Evolutionary conservation across 1,139 yeast species (phyloP), one percentile per base, ranked within the genome.

Genomic region (Yarrowia galli): DNA sequence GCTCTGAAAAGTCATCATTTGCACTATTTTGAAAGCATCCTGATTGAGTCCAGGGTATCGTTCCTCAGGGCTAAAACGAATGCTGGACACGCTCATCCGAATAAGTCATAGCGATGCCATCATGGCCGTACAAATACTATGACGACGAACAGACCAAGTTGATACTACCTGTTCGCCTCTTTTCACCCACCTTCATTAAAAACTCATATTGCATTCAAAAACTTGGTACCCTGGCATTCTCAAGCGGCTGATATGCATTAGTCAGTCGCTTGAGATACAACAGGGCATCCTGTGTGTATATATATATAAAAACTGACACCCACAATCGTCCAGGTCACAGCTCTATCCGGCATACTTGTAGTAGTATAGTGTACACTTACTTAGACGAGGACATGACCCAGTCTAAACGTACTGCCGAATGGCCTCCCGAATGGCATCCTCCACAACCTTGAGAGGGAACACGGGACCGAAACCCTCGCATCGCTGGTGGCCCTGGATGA

Each of bases 391-490:
- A 10, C 10, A 42, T 18, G 12, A 15, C 16, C 23, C 2, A 23
- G 15, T 42, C 48, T 40, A 54, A 40, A 40, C 36, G 40, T 54
- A 25, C 61, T 40, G 61, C 15, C 63, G 69, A 58, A 70, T 68
- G n/a, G 73, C 73, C 42, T 68, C 49, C 25, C 64, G 65, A 32
- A 73, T 72, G 22, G 73, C 76, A 18, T 68, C 69, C 28, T 73
- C 67, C 25, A 76, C 75, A 42, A 71, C 74, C 1, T 67, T 48
- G 25, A 74, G 66, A 0, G 74, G 71, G 63, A 89, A 91, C 0
- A 96, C 97, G 2, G 97, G 95, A 0, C 97, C 97, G 73, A 80
- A 84, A 0, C 95, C 96, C 75, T 91, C 96, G 74, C 97, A 91
- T 58, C 80, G 82, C 74, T 91, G 96, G 67, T 83, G 76, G 0